A percentile compares a stretch with the other conserved stretches of the same genome.
phyloP scores from a whole-genome alignment of 139 green algal species.

The Zygnema cylindricum region DNA sequence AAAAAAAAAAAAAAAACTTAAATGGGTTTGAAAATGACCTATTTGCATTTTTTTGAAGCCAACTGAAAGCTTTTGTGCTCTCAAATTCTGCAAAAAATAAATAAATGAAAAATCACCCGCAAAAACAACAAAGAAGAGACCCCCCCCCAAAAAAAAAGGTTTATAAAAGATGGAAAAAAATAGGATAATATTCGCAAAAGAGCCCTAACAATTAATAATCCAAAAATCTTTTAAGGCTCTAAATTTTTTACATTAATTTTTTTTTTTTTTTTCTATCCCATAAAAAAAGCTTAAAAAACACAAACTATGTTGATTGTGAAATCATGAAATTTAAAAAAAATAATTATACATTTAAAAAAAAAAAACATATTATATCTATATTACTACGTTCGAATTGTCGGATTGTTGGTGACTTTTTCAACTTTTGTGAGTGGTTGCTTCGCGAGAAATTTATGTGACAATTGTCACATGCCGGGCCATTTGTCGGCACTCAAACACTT shows the following conservation, averaged over 20 bases:
- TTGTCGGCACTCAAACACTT: no score
- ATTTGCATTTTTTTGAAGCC: constrained; percentile 56
- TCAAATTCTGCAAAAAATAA: constrained; percentile 58
- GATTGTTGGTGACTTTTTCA: not conserved
- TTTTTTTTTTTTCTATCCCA: not conserved
- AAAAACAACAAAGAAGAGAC: constrained; percentile 30
- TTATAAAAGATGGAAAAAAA: not conserved
- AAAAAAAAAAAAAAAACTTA: no score
- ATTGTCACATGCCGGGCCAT: no score
- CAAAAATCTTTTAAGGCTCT: not conserved
- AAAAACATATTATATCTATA: no score
- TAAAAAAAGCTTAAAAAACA: no score
- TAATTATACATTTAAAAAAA: no score
- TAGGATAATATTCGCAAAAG: not conserved
- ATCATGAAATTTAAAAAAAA: no score
- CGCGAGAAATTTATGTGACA: no score
- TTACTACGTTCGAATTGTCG: no score
- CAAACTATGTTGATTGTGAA: no score
- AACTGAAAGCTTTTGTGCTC: constrained; percentile 58
- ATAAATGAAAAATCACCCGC: not conserved
- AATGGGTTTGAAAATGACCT: no score
- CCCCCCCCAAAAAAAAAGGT: not conserved
- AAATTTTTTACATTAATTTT: constrained; percentile 1
- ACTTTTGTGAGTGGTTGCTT: not conserved
- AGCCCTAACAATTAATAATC: no score